phyloP scores from a whole-genome alignment of 805 yeast species.

The Tetrapisispora iriomotensis region DNA sequence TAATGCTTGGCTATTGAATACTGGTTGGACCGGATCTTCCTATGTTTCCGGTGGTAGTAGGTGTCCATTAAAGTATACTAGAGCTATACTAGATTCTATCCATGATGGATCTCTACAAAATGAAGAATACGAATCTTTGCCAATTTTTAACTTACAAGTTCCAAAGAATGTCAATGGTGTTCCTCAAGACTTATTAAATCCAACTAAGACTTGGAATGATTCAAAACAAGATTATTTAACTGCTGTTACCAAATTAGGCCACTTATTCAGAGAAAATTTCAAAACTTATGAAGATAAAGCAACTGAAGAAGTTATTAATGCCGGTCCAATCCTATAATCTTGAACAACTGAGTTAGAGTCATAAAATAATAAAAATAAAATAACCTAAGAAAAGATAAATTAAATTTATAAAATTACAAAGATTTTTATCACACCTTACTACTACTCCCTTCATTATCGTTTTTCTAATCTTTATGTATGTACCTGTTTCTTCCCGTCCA shows the following conservation, averaged over 20 bases:
- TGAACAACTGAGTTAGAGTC: too few species aligned
- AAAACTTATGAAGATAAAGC: conserved; percentile 74
- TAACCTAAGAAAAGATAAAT: not conserved
- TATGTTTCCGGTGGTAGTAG: conserved; percentile 91
- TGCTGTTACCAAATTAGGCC: conserved; percentile 60
- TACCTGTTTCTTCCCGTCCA: not conserved
- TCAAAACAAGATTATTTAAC: conserved; percentile 34
- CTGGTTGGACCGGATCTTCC: conserved; percentile 97
- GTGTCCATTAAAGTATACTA: conserved; percentile 94
- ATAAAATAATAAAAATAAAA: not conserved
- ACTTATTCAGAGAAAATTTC: conserved; percentile 77
- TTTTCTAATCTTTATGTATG: too few species aligned
- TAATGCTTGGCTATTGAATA: conserved; percentile 91
- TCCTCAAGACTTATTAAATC: conserved; percentile 78
- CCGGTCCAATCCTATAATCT: conserved; percentile 58
- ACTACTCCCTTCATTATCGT: too few species aligned
- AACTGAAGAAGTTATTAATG: conserved; percentile 78
- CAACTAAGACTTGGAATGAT: conserved; percentile 65
- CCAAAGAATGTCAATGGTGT: conserved; percentile 72
- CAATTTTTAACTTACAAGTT: conserved; percentile 75
- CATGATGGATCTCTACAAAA: conserved; percentile 82
- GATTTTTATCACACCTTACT: too few species aligned
- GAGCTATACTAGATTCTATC: conserved; percentile 90
- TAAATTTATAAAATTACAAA: not conserved
- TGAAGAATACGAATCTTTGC: conserved; percentile 75